Conservation (phyloP, 108 stramenopile species). For the Schizochytrium sp. region DNA sequence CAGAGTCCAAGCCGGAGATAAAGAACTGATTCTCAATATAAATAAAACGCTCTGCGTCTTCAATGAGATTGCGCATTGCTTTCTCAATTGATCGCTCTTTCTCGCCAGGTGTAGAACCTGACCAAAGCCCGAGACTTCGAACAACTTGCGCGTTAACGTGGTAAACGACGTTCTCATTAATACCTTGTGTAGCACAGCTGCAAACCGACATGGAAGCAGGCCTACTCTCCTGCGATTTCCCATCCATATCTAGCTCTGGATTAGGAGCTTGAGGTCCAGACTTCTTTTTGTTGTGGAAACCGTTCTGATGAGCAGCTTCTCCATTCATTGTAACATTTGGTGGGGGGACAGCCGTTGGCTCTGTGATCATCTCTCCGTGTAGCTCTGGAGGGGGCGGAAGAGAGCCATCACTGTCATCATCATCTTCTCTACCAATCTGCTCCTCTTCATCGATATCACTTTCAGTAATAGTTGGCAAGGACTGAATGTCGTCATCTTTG, state of each 20-base stretch:
- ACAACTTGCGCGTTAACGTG: neutral
- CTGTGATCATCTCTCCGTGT: no score
- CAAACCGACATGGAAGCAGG: no score
- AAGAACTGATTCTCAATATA: constrained; percentile 68
- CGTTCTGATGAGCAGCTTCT: no score
- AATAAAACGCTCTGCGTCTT: constrained; percentile 22
- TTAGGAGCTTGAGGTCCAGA: no score
- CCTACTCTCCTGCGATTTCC: no score
- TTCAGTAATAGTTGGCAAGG: neutral
- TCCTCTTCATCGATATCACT: constrained; percentile 35
- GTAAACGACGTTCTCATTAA: neutral
- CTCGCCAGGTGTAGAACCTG: constrained; percentile 7
- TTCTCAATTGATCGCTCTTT: constrained; percentile 46
- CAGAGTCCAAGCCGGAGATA: constrained; percentile 52
- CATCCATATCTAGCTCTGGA: no score
- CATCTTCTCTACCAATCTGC: neutral
- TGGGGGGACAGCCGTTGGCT: no score
- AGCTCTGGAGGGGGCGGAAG: constrained; percentile 9
- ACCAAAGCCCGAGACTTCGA: constrained; percentile 41
- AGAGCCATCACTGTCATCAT: neutral
- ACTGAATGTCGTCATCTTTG: neutral
- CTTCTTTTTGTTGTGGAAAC: no score
- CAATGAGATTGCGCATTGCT: constrained; percentile 57
- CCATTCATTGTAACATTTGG: no score
- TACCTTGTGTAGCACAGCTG: neutral